Conservation (phyloP, 495 filamentous ascomycete species). For the Trichodelitschia bisporula region DNA sequence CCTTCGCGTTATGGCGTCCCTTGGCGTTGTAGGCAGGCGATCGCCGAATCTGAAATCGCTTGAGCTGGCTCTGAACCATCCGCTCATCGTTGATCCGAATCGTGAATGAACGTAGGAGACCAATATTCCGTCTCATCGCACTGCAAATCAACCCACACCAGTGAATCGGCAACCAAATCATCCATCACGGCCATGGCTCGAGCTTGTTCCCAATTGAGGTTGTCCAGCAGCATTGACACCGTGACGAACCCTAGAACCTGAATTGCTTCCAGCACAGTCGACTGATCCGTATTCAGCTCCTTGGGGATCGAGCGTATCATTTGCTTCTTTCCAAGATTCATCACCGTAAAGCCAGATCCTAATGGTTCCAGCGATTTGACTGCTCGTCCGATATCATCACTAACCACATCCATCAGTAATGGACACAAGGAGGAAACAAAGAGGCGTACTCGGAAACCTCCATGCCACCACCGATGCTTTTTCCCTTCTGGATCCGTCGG, state of each 20-base stretch:
- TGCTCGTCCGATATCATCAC: conserved; percentile 78
- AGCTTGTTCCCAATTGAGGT: conserved; percentile 64
- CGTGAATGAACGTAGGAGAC: conserved; percentile 47
- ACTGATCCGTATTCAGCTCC: conserved; percentile 88
- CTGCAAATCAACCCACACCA: conserved; percentile 89
- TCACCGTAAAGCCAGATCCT: conserved; percentile 62
- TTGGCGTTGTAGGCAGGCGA: no score
- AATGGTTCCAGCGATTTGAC: conserved; percentile 72
- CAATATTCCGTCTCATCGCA: conserved; percentile 81
- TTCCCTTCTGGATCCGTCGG: conserved; percentile 42
- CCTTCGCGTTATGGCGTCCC: no score
- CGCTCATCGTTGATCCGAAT: no score
- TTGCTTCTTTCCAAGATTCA: conserved; percentile 54
- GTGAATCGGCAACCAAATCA: conserved; percentile 68
- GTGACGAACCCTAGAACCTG: conserved; percentile 71
- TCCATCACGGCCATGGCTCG: conserved; percentile 73
- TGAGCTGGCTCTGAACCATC: no score
- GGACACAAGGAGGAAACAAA: conserved; percentile 1
- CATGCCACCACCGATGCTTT: conserved; percentile 44
- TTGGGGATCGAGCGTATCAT: conserved; percentile 89
- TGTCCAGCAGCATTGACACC: conserved; percentile 77
- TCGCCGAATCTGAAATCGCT: no score
- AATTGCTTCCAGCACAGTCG: conserved; percentile 70
- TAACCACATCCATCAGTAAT: conserved; percentile 11
- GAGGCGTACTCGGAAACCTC: conserved; percentile 25